These are phyloP conservation scores for Pseudonectria buxi DNA, from an alignment of 2,329 filamentous ascomycete genomes.

Conservation along the genomic window DNA sequence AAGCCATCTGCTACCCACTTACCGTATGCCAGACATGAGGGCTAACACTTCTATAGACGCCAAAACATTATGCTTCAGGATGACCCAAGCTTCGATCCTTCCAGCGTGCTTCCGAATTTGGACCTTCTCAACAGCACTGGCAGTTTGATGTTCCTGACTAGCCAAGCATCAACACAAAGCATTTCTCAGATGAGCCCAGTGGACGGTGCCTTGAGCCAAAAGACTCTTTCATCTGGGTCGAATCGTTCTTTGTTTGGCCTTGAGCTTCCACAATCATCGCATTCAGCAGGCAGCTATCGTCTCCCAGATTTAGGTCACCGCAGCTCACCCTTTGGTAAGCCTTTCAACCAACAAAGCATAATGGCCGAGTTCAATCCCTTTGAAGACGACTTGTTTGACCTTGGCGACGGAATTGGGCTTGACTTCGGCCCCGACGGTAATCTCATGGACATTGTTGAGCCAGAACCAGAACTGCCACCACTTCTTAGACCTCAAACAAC, in stretches of 20 bases:
- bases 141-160: conserved; percentile 27
- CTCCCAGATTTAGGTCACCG: conserved; percentile 29
- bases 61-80: conserved; percentile 72
- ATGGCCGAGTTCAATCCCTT: conserved; percentile 27
- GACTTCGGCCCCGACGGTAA: conserved; percentile 48
- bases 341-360: conserved; percentile 10
- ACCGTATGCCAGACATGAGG: conserved; percentile 5
- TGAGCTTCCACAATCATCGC: conserved; percentile 29
- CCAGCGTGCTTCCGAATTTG: conserved; percentile 24
- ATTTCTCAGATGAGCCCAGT: conserved; percentile 41
- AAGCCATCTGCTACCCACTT: conserved; percentile 3
- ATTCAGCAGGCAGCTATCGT: conserved; percentile 25
- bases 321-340: conserved; percentile 23
- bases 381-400: conserved; percentile 32
- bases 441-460: conserved; percentile 34
- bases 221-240: conserved; percentile 23
- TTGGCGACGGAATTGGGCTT: conserved; percentile 36
- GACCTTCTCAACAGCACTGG: conserved; percentile 31
- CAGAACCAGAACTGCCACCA: conserved; percentile 35
- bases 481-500: conserved; percentile 22
- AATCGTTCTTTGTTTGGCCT: conserved; percentile 23
- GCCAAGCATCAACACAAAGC: conserved; percentile 31
- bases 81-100: conserved; percentile 64
- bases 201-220: conserved; percentile 18
- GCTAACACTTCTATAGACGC: conserved; percentile 41